These are phyloP conservation scores for Pseudocercospora ulei DNA, from an alignment of 2,329 filamentous ascomycete genomes.

Conservation along the genomic window DNA sequence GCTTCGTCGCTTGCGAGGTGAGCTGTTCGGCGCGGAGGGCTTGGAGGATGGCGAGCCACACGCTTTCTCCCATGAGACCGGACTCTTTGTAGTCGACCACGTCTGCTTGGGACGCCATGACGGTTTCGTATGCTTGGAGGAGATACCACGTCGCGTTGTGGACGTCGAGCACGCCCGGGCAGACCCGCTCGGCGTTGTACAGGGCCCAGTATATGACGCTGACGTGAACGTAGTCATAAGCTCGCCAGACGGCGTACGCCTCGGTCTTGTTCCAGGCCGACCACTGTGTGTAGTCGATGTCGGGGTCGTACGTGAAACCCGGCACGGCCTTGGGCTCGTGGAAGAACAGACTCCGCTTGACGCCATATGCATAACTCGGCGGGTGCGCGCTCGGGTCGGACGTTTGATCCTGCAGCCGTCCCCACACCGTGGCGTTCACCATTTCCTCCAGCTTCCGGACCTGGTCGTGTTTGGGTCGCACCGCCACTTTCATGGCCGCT, in stretches of 20 bases:
- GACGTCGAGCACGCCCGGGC: conserved; percentile 39
- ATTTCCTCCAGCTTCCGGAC: conserved; percentile 48
- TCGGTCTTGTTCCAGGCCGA: conserved; percentile 44
- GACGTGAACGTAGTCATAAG: conserved; percentile 53
- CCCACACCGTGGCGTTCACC: conserved; percentile 45
- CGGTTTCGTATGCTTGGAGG: conserved; percentile 46
- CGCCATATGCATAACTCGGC: conserved; percentile 37
- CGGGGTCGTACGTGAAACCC: conserved; percentile 40
- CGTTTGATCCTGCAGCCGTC: conserved; percentile 39
- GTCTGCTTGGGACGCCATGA: conserved; percentile 27
- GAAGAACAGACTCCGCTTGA: conserved; percentile 50
- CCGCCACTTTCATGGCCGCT: conserved; percentile 47
- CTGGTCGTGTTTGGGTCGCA: conserved; percentile 44
- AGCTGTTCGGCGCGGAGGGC: conserved; percentile 45
- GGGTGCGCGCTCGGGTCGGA: conserved; percentile 7
- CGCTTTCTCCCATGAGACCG: conserved; percentile 53
- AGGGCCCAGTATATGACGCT: conserved; percentile 49
- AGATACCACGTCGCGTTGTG: conserved; percentile 49
- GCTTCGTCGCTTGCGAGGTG: conserved; percentile 34
- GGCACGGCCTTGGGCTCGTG: conserved; percentile 43
- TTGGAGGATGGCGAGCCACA: conserved; percentile 46
- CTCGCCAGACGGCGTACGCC: conserved; percentile 43
- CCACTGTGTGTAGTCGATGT: conserved; percentile 44
- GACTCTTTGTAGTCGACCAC: conserved; percentile 39
- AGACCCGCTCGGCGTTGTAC: conserved; percentile 47